Percentiles rank a stretch among this genome's conserved stretches.
Conservation (phyloP, 2,329 filamentous ascomycete genomes). For the Zymoseptoria passerinii region DNA sequence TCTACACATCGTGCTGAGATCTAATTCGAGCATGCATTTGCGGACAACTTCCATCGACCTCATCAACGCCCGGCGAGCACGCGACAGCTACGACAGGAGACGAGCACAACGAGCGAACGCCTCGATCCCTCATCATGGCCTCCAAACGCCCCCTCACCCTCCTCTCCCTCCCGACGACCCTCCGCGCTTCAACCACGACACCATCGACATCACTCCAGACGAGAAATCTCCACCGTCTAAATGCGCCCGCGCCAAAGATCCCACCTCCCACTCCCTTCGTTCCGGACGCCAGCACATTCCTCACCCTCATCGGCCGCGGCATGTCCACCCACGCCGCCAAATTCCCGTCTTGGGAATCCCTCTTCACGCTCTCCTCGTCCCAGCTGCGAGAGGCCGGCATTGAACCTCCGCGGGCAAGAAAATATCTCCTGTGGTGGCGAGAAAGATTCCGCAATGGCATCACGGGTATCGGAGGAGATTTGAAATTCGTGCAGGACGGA, state of each 20-base stretch:
- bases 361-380: slow-evolving; percentile 71
- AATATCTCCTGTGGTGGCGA: slow-evolving; percentile 81
- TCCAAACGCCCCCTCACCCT: slow-evolving; percentile 21
- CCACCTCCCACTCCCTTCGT: slow-evolving; percentile 76
- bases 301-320: slow-evolving; percentile 82
- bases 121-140: slow-evolving; percentile 18
- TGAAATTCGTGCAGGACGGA: slow-evolving; percentile 61
- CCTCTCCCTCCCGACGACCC: slow-evolving; percentile 16
- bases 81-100: not conserved
- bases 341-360: slow-evolving; percentile 80
- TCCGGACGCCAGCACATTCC: slow-evolving; percentile 76
- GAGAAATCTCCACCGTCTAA: slow-evolving; percentile 11
- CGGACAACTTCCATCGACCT: not conserved
- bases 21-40: not conserved
- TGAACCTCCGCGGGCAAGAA: slow-evolving; percentile 71
- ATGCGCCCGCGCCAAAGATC: slow-evolving; percentile 27
- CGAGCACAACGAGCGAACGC: not conserved
- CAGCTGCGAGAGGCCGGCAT: slow-evolving; percentile 78
- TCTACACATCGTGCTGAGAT: not conserved
- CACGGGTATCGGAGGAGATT: slow-evolving; percentile 75
- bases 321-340: slow-evolving; percentile 76
- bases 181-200: slow-evolving; percentile 6
- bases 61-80: not conserved
- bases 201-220: not conserved
- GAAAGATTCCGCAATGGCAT: slow-evolving; percentile 72